These are phyloP conservation scores for Globisporangium emineosum DNA, from an alignment of 352 stramenopile species.

Conservation along the genomic window DNA sequence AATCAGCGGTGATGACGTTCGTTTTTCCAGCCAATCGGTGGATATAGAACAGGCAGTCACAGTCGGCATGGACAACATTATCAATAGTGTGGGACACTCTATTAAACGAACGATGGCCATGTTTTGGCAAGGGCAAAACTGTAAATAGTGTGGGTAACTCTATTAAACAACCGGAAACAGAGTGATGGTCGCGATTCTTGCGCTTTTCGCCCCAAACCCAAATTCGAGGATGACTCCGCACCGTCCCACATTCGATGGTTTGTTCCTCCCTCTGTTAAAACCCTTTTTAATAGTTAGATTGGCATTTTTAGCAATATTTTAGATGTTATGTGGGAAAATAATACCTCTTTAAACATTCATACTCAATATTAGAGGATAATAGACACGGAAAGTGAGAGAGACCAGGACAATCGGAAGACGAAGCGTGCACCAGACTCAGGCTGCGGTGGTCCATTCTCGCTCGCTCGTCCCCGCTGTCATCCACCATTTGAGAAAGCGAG, in stretches of 20 bases:
- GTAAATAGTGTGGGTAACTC: not conserved
- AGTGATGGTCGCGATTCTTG: slow-evolving; percentile 5
- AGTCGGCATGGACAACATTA: not conserved
- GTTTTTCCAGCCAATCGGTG: slow-evolving; percentile 10
- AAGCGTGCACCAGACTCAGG: not conserved
- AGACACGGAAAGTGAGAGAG: not conserved
- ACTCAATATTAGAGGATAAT: not conserved
- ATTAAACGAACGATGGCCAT: too few relatives aligned
- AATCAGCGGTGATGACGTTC: not conserved
- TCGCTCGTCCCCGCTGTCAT: not conserved
- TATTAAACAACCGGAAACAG: not conserved
- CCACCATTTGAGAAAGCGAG: slow-evolving; percentile 1
- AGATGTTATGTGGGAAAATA: too few relatives aligned
- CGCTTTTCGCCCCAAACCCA: slow-evolving; percentile 6
- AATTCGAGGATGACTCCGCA: slow-evolving; percentile 24
- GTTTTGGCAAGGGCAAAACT: too few relatives aligned
- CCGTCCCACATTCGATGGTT: slow-evolving; percentile 21
- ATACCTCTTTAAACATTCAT: not conserved
- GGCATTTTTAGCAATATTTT: too few relatives aligned
- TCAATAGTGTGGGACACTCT: not conserved
- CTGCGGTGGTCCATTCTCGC: slow-evolving; percentile 5
- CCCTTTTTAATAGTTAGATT: not conserved
- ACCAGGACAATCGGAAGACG: slow-evolving; percentile 4
- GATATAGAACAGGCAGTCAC: not conserved
- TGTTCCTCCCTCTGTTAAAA: not conserved